Evolutionary conservation across 345 rosid genomes (phyloP).

Genomic region (Mangifera indica): DNA sequence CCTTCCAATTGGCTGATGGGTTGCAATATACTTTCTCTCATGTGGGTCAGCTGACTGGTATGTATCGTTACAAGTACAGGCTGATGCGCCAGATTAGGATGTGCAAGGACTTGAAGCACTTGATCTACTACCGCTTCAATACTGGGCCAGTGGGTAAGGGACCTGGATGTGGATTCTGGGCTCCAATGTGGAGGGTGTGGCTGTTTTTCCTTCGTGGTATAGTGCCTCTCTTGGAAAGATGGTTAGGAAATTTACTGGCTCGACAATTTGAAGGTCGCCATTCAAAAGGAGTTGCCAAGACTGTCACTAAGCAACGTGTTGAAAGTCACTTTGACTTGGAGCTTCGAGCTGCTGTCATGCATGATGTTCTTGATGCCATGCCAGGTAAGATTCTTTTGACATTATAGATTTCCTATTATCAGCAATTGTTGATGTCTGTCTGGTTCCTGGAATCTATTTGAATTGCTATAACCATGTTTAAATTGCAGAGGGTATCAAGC

Average conservation of each 20-base stretch:
- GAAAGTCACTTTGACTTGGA: constrained; percentile 98
- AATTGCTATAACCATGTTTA: constrained; percentile 11
- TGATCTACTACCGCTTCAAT: constrained; percentile 94
- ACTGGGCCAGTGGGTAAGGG: constrained; percentile 99
- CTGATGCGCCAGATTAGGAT: constrained; percentile 96
- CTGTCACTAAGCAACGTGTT: constrained; percentile 97
- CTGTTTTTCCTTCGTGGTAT: constrained; percentile 95
- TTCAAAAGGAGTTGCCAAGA: constrained; percentile 98
- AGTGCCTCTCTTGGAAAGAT: constrained; percentile 91
- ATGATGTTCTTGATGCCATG: constrained; percentile 99
- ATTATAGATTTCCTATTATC: neutral
- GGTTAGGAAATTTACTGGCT: constrained; percentile 95
- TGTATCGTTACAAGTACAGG: constrained; percentile 96
- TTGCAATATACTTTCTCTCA: constrained; percentile 95
- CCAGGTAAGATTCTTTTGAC: constrained; percentile 56
- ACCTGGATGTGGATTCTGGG: constrained; percentile 99
- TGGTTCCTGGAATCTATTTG: constrained; percentile 10
- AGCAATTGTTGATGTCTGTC: neutral
- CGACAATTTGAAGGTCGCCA: constrained; percentile 99
- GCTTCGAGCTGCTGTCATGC: constrained; percentile 99
- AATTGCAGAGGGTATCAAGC: constrained; percentile 94
- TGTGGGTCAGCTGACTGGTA: constrained; percentile 98
- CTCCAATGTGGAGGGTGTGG: constrained; percentile 99
- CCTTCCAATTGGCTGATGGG: constrained; percentile 97
- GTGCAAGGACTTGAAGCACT: constrained; percentile 97